Base-by-base conservation (phyloP, 2,329 filamentous ascomycete species). In the Penicillium thymicola region DNA sequence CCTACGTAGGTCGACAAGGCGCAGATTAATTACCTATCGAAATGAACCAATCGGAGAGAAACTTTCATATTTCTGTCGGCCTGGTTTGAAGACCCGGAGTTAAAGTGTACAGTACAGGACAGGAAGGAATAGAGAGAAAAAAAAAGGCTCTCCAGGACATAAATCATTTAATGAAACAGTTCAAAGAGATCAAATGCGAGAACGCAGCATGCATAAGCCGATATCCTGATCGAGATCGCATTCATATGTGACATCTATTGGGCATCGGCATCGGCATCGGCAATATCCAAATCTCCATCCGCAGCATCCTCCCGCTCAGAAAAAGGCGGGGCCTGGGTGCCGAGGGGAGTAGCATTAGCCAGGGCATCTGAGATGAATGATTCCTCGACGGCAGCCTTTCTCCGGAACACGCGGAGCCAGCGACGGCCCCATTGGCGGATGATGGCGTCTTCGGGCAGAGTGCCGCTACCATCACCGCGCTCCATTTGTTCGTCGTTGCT, bases 371-470 rank as follows among this genome's bases (percentile, higher is more conserved):
- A 78, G 18, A 86, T 82, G 58, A 85, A 81, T 0, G 89, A 83
- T 75, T 97, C 92, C 76, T 97, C 92, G 14, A 97, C 90, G 3
- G 89, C 90, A 14, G 85, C 84, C 75, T 91, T 89, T 42, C 94
- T 82, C 67, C 86, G 80, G 73, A 96, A 97, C 1, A 94, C 91
- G 32, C 90, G 83, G 60, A 90, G 78, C 94, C 94, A 99, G 46
- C 92, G 84, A 69, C 85, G 83, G 0, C 89, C 92, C 94, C 94
- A 97, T 49, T 84, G 82, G 60, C 83, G 82, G 55, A 96, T 82
- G 62, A 92, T 78, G 58, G 82, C 82, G 63, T 88, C 84, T 32
- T 84, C 80, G 36, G 81, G 82, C 30, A 66, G 75, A 70, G 59
- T 75, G 62, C 55, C 74, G 54, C 76, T 80, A 14, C 81, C 85